Conservation (phyloP, 1,284 basidiomycete genomes). For the Stygiomarasmius scandens region DNA sequence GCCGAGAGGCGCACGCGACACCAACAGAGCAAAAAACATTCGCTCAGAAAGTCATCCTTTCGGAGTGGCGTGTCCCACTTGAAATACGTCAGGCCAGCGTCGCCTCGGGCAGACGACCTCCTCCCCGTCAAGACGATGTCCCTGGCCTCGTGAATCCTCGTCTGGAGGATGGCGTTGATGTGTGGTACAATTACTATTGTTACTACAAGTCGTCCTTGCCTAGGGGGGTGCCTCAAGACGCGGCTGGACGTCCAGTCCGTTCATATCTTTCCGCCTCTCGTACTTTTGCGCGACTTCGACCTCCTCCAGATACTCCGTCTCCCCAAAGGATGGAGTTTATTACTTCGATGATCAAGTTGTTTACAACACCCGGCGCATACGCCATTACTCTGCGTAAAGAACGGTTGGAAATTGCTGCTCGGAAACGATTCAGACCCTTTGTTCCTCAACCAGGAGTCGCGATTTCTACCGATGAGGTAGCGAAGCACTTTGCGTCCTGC, state of each 20-base stretch:
- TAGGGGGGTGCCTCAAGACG: slow-evolving; percentile 44
- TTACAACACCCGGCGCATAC: slow-evolving; percentile 34
- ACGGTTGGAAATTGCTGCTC: background rate
- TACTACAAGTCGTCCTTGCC: slow-evolving; percentile 45
- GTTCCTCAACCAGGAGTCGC: no score
- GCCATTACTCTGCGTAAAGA: background rate
- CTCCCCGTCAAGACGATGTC: background rate
- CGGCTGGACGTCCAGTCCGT: slow-evolving; percentile 36
- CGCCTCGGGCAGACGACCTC: background rate
- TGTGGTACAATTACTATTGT: slow-evolving; percentile 45
- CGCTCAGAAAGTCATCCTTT: slow-evolving; percentile 8
- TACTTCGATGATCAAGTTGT: slow-evolving; percentile 37
- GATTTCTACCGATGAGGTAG: slow-evolving; percentile 13
- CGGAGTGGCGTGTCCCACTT: slow-evolving; percentile 9
- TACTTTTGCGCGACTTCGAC: slow-evolving; percentile 44
- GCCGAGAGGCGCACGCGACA: slow-evolving; percentile 10
- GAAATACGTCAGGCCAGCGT: background rate
- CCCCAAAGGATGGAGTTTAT: slow-evolving; percentile 39
- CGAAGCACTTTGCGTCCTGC: slow-evolving; percentile 12
- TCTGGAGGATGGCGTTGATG: slow-evolving; percentile 24
- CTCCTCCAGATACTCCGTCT: slow-evolving; percentile 29
- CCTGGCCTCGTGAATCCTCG: slow-evolving; percentile 3
- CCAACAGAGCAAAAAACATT: slow-evolving; percentile 1
- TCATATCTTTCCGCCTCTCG: slow-evolving; percentile 46
- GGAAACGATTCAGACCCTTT: background rate